A percentile compares a stretch with the other conserved stretches of the same genome.
Evolutionary conservation across 2,329 filamentous ascomycete species (phyloP).

Genomic region (Zasmidium cellare): DNA sequence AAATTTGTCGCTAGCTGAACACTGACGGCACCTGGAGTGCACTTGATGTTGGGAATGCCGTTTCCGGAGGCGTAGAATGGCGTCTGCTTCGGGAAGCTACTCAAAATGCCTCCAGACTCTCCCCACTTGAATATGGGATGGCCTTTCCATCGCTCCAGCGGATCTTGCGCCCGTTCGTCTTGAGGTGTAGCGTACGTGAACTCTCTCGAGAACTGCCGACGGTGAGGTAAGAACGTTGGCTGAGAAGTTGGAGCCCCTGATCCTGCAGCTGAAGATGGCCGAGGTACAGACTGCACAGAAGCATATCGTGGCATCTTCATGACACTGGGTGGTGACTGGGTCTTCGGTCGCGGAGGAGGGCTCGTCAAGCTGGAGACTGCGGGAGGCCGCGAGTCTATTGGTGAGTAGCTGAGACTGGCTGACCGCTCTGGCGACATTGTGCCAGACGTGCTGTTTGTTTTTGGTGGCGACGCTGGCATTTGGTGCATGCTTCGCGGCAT

Average conservation of each 20-base stretch:
- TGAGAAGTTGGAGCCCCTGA: conserved; percentile 26
- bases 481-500: conserved; percentile 8
- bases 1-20: conserved; percentile 74
- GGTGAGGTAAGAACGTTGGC: conserved; percentile 33
- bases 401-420: conserved; percentile 20
- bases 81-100: conserved; percentile 83
- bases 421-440: conserved; percentile 24
- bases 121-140: conserved; percentile 85
- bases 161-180: conserved; percentile 64
- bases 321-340: conserved; percentile 60
- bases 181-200: conserved; percentile 58
- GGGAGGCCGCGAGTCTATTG: conserved; percentile 41
- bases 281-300: conserved; percentile 24
- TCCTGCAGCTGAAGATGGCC: conserved; percentile 6
- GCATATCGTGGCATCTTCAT: conserved; percentile 50
- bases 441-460: conserved; percentile 24
- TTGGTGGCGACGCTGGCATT: conserved; percentile 40
- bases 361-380: conserved; percentile 35
- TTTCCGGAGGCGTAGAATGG: conserved; percentile 80
- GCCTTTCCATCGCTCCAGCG: conserved; percentile 87
- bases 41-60: conserved; percentile 73
- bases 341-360: conserved; percentile 40
- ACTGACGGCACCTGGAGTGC: conserved; percentile 78
- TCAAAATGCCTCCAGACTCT: conserved; percentile 77
- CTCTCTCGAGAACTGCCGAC: conserved; percentile 48